Conservation (phyloP, 1,284 basidiomycete species). For the Acaromyces ingoldii region DNA sequence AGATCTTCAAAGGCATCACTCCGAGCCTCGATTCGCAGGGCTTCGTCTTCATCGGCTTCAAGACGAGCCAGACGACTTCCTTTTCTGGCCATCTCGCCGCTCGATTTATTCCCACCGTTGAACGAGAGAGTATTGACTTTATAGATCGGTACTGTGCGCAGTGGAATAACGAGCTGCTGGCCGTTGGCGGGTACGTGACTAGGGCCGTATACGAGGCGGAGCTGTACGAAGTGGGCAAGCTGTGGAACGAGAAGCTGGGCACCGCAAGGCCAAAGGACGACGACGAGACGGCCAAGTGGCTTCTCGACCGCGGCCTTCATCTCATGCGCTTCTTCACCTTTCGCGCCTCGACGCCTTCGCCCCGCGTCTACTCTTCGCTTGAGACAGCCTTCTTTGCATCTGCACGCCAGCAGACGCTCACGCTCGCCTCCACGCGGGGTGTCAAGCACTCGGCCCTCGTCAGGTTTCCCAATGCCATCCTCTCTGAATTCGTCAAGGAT, state of each 20-base stretch:
- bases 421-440: constrained; percentile 75
- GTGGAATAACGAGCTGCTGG: constrained; percentile 42
- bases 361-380: constrained; percentile 72
- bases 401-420: constrained; percentile 57
- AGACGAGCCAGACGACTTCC: constrained; percentile 84
- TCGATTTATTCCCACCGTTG: constrained; percentile 94
- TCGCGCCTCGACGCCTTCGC: constrained; percentile 72
- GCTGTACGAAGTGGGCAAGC: constrained; percentile 55
- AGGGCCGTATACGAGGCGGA: constrained; percentile 84
- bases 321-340: constrained; percentile 60
- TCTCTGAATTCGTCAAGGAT: constrained; percentile 72
- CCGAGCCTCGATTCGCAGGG: constrained; percentile 45
- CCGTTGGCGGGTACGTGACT: constrained; percentile 64
- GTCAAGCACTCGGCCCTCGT: constrained; percentile 68
- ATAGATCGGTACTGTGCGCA: constrained; percentile 50
- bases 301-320: constrained; percentile 64
- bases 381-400: constrained; percentile 79
- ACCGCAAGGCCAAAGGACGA: constrained; percentile 60
- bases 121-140: constrained; percentile 84
- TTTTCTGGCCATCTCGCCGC: constrained; percentile 73
- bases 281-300: constrained; percentile 35
- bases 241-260: constrained; percentile 54
- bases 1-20: constrained; percentile 51
- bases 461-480: constrained; percentile 70
- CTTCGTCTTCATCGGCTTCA: constrained; percentile 53